phyloP scores from a whole-genome alignment of 371 early-diverging fungal genomes.

The Choanephora cucurbitarum region DNA sequence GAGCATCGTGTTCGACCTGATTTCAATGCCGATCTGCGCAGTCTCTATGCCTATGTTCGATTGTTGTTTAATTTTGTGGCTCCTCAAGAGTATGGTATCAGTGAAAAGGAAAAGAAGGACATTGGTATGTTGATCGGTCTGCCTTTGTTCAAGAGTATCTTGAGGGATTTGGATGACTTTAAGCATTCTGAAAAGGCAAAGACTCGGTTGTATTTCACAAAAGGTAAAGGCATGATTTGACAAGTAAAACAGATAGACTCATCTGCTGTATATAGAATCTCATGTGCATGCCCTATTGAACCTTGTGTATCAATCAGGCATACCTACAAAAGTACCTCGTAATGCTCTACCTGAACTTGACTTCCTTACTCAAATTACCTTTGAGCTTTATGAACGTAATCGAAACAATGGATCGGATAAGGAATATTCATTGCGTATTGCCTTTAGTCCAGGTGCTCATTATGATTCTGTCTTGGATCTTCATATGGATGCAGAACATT shows the following conservation, averaged over 20 bases:
- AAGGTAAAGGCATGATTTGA: no score
- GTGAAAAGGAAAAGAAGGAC: conserved; percentile 75
- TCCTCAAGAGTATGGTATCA: conserved; percentile 92
- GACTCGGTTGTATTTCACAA: conserved; percentile 93
- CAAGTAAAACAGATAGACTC: neutral
- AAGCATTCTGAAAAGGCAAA: conserved; percentile 60
- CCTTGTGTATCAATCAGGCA: conserved; percentile 81
- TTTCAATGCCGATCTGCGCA: conserved; percentile 42
- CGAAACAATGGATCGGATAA: conserved; percentile 50
- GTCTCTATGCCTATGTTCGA: conserved; percentile 80
- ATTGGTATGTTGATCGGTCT: conserved; percentile 83
- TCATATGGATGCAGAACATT: conserved; percentile 86
- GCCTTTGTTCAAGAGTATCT: conserved; percentile 75
- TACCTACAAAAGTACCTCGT: conserved; percentile 71
- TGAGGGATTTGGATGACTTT: conserved; percentile 72
- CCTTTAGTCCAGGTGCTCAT: conserved; percentile 93
- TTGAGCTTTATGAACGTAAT: conserved; percentile 94
- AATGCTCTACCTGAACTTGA: conserved; percentile 85
- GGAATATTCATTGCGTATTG: conserved; percentile 90
- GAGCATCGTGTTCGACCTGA: neutral
- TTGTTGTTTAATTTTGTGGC: conserved; percentile 90
- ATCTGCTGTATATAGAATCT: conserved; percentile 63
- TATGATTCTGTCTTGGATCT: conserved; percentile 87
- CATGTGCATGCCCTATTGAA: conserved; percentile 90
- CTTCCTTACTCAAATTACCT: conserved; percentile 94